Evolutionary conservation across 2,329 filamentous ascomycete genomes (phyloP).

Genomic region (Fusarium sp.): DNA sequence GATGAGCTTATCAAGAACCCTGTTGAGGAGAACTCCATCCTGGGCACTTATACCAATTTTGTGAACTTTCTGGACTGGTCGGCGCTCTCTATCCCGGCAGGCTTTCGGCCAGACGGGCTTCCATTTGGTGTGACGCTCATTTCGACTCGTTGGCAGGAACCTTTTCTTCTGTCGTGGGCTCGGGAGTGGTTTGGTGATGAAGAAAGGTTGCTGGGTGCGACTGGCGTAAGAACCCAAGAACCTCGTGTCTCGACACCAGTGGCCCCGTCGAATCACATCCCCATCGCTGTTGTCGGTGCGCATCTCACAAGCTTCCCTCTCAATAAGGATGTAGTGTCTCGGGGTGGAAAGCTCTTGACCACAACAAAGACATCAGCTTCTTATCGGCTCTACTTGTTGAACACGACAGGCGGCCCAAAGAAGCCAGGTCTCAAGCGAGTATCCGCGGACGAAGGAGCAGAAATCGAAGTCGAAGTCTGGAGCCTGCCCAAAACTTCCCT

Average conservation of each 20-base stretch:
- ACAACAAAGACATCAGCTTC: slow-evolving; percentile 47
- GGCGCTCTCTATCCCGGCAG: slow-evolving; percentile 65
- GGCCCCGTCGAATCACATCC: slow-evolving; percentile 1
- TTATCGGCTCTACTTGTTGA: slow-evolving; percentile 50
- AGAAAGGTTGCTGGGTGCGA: slow-evolving; percentile 47
- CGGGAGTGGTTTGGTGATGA: slow-evolving; percentile 46
- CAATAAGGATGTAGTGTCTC: slow-evolving; percentile 51
- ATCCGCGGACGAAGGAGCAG: slow-evolving; percentile 32
- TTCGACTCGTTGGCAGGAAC: slow-evolving; percentile 53
- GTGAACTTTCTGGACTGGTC: slow-evolving; percentile 71
- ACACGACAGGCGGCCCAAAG: slow-evolving; percentile 28
- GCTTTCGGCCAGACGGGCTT: slow-evolving; percentile 52
- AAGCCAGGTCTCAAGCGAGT: slow-evolving; percentile 52
- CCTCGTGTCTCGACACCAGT: background rate
- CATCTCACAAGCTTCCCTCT: slow-evolving; percentile 53
- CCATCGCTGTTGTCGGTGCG: slow-evolving; percentile 53
- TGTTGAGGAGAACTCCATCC: slow-evolving; percentile 63
- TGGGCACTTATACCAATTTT: slow-evolving; percentile 70
- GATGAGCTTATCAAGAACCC: slow-evolving; percentile 64
- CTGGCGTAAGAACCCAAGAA: slow-evolving; percentile 29
- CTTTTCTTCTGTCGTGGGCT: slow-evolving; percentile 47
- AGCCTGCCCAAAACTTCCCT: slow-evolving; percentile 47
- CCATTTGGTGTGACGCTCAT: slow-evolving; percentile 57
- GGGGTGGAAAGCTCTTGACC: slow-evolving; percentile 45
- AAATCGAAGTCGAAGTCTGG: slow-evolving; percentile 55